phyloP scores from a whole-genome alignment of 345 rosid genomes.

The Erucastrum elatum region DNA sequence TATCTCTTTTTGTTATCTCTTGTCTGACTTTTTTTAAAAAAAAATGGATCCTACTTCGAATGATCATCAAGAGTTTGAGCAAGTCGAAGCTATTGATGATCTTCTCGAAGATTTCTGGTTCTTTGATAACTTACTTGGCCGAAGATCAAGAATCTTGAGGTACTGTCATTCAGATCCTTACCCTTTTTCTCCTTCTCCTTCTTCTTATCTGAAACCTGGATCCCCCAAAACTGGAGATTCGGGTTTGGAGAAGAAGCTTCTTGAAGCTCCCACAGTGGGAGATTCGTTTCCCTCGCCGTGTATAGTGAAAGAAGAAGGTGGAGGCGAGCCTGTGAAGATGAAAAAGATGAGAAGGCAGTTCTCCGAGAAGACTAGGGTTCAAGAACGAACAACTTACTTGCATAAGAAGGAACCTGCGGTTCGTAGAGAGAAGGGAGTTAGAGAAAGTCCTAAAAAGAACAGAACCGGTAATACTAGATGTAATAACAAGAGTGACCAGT shows the following conservation, averaged over 20 bases:
- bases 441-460: constrained; percentile 10
- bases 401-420: constrained; percentile 22
- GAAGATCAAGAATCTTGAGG: constrained; percentile 47
- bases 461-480: neutral
- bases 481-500: constrained; percentile 5
- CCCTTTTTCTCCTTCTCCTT: constrained; percentile 41
- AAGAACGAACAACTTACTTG: constrained; percentile 37
- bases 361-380: constrained; percentile 44
- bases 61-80: constrained; percentile 30
- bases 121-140: constrained; percentile 53
- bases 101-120: constrained; percentile 83
- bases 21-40: constrained; percentile 26
- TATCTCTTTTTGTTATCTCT: constrained; percentile 39
- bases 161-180: constrained; percentile 68
- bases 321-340: constrained; percentile 31
- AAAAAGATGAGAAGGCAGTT: constrained; percentile 42
- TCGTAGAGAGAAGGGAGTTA: constrained; percentile 29
- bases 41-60: constrained; percentile 31
- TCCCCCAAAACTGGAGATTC: constrained; percentile 11
- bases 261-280: constrained; percentile 15
- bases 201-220: constrained; percentile 20
- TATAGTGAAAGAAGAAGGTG: constrained; percentile 30
- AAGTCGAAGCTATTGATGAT: constrained; percentile 51
- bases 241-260: constrained; percentile 10
- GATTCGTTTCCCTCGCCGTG: constrained; percentile 37